phyloP scores from a whole-genome alignment of 768 basidiomycete genomes.

The Termitomyces sp. region DNA sequence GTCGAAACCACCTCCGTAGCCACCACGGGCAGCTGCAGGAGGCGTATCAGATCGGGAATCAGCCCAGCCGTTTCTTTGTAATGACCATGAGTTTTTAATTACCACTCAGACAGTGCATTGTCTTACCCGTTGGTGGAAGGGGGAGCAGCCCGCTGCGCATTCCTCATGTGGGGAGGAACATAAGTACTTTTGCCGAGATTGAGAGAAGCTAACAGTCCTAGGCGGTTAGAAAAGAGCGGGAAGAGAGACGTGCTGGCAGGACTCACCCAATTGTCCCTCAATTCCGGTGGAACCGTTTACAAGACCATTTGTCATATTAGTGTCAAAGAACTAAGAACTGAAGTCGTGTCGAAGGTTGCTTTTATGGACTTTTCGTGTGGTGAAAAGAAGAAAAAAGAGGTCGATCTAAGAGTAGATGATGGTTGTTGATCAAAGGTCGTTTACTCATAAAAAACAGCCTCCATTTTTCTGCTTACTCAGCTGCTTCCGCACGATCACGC shows the following conservation, averaged over 20 bases:
- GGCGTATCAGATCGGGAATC: slow-evolving; percentile 69
- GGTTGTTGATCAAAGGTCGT: slow-evolving; percentile 24
- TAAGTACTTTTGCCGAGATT: slow-evolving; percentile 79
- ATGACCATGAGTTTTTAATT: slow-evolving; percentile 13
- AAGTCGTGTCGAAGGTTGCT: slow-evolving; percentile 20
- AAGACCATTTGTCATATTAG: slow-evolving; percentile 90
- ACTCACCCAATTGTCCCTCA: slow-evolving; percentile 72
- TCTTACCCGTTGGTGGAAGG: slow-evolving; percentile 59
- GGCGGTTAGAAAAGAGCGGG: slow-evolving; percentile 6
- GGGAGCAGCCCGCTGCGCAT: slow-evolving; percentile 80
- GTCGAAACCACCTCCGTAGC: slow-evolving; percentile 41
- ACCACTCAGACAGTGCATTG: slow-evolving; percentile 6
- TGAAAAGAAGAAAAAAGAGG: slow-evolving; percentile 20
- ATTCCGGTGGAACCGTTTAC: slow-evolving; percentile 74
- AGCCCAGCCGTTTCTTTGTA: slow-evolving; percentile 61
- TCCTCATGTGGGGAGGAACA: slow-evolving; percentile 87
- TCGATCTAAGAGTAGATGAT: slow-evolving; percentile 24
- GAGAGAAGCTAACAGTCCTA: slow-evolving; percentile 56
- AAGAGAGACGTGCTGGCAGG: slow-evolving; percentile 13
- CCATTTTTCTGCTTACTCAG: slow-evolving; percentile 20
- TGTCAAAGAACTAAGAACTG: slow-evolving; percentile 25
- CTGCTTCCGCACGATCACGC: slow-evolving; percentile 22
- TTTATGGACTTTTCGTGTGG: slow-evolving; percentile 24
- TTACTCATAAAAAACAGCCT: slow-evolving; percentile 15
- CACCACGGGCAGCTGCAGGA: slow-evolving; percentile 44